phyloP scores from a whole-genome alignment of 31 red algal genomes.

The Asparagopsis taxiformis region DNA sequence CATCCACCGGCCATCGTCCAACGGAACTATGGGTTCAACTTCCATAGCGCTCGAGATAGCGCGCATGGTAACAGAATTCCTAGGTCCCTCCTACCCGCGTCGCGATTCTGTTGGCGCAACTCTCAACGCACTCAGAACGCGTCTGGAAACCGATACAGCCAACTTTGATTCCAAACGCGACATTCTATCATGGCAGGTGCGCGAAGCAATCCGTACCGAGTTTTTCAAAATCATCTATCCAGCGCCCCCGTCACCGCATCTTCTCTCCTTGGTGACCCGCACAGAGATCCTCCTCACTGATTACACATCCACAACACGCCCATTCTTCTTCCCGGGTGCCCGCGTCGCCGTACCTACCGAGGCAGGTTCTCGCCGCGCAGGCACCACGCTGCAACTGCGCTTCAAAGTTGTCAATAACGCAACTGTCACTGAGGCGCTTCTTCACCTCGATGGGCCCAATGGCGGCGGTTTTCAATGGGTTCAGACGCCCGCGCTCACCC shows the following conservation, averaged over 20 bases:
- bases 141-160: conserved; percentile 24
- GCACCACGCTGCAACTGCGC: conserved; percentile 53
- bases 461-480: conserved; percentile 60
- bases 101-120: conserved; percentile 36
- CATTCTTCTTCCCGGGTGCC: conserved; percentile 62
- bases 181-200: conserved; percentile 39
- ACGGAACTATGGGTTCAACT: too few relatives aligned
- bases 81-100: conserved; percentile 20
- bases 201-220: conserved; percentile 46
- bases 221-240: conserved; percentile 57
- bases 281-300: conserved; percentile 29
- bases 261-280: conserved; percentile 29
- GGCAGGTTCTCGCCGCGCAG: conserved; percentile 37
- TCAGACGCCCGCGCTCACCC: conserved; percentile 32
- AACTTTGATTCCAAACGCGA: conserved; percentile 38
- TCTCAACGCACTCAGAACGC: conserved; percentile 18
- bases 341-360: conserved; percentile 53
- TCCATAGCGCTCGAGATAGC: conserved; percentile 22
- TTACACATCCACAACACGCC: conserved; percentile 12
- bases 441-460: conserved; percentile 49
- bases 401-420: conserved; percentile 16
- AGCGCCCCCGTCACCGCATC: conserved; percentile 28
- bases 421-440: conserved; percentile 38
- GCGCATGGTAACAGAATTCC: conserved; percentile 29
- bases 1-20: neutral